These are phyloP conservation scores for Debaryomyces tyrocola DNA, from an alignment of 805 yeast genomes.

Conservation along the genomic window DNA sequence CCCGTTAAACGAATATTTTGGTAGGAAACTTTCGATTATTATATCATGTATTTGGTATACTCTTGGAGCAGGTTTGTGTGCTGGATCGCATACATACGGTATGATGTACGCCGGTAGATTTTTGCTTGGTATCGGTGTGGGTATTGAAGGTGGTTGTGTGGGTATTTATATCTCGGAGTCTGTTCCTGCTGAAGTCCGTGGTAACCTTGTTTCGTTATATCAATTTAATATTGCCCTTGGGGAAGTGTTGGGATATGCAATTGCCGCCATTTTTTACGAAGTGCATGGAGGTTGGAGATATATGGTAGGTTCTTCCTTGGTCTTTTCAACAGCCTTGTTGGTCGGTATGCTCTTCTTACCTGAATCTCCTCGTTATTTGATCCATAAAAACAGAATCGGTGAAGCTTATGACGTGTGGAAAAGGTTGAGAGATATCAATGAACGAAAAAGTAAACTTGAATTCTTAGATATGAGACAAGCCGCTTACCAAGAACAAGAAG, in stretches of 20 bases:
- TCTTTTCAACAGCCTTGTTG: slow-evolving; percentile 54
- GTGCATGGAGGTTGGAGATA: slow-evolving; percentile 63
- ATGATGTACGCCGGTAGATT: slow-evolving; percentile 54
- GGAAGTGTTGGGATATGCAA: slow-evolving; percentile 63
- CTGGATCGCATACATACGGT: slow-evolving; percentile 36
- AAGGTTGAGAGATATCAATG: slow-evolving; percentile 49
- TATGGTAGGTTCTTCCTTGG: slow-evolving; percentile 63
- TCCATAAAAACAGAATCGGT: slow-evolving; percentile 50
- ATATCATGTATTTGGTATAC: slow-evolving; percentile 61
- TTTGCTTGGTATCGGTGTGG: slow-evolving; percentile 62
- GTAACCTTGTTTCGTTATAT: slow-evolving; percentile 60
- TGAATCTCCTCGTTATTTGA: slow-evolving; percentile 62
- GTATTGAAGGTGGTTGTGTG: slow-evolving; percentile 65
- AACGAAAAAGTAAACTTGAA: slow-evolving; percentile 46
- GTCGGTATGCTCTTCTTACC: slow-evolving; percentile 55
- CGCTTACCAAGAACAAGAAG: slow-evolving; percentile 46
- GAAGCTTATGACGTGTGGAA: slow-evolving; percentile 58
- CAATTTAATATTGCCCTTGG: slow-evolving; percentile 68
- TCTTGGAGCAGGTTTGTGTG: slow-evolving; percentile 59
- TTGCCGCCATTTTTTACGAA: slow-evolving; percentile 59
- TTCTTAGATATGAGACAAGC: slow-evolving; percentile 58
- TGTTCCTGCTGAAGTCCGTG: slow-evolving; percentile 51
- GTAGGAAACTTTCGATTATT: slow-evolving; percentile 55
- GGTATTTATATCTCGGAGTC: slow-evolving; percentile 63
- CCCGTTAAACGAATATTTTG: slow-evolving; percentile 55